Base-by-base conservation (phyloP, 768 basidiomycete species). In the Filobasidium wieringae region DNA sequence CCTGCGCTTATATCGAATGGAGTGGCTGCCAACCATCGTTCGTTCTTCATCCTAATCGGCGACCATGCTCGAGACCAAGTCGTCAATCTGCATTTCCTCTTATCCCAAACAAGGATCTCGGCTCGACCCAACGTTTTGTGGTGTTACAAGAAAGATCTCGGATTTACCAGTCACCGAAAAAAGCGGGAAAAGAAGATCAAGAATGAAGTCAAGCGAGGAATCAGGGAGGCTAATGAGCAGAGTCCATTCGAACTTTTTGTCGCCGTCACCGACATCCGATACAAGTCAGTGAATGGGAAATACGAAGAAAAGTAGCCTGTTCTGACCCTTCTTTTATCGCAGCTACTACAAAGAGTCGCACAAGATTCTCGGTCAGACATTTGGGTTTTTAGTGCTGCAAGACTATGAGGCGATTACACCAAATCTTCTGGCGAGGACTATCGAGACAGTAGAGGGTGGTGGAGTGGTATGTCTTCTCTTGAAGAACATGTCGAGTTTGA, bases 111-210 rank as follows among this genome's bases (percentile, higher is more conserved):
- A 14, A 80, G 86, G 54, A 84, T 90, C 1, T 90, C 88, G 22
- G 86, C 88, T 4, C 79, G 90, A 15, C 90, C 90, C 1, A 88
- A 86, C 7, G 91, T 95, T 1, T 76, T 97, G 60, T 99, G 95
- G 95, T 95, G 91, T 66, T 99, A 99, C 79, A 97, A 95, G 77
- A 97, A 96, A 71, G 92, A 97, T 36, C 79, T 99, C 0, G 93
- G 92, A 0, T 99, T 99, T 69, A 91, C 90, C 59, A 88, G 88
- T 63, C 92, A 97, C 75, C 85, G 93, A 30, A 97, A 95, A 76
- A 95, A 96, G 74, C 81, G 91, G 51, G 93, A 97, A 74, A 87
- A 85, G 29, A 97, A 92, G 76, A 90, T 96, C 64, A 97, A 95
- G 73, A 80, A 89, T 53, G 92, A 99, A 71, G 84, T 95, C 30